These are phyloP conservation scores for Penicillium digitatum DNA, from an alignment of 2,329 filamentous ascomycete species.

Conservation along the genomic window DNA sequence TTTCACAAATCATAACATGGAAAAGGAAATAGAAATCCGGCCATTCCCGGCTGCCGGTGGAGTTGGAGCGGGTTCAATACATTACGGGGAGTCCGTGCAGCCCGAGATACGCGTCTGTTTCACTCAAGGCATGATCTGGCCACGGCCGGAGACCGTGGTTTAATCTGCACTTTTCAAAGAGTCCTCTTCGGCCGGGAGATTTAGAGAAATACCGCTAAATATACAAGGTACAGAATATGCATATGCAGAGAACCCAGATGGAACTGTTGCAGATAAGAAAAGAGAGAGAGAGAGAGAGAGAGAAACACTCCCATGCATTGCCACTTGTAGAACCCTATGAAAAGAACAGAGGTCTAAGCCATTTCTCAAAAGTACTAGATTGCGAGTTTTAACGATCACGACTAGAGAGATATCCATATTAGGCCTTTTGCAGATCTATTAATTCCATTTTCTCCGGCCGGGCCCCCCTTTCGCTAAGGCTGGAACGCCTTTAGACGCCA, in stretches of 20 bases:
- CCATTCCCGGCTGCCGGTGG: slow-evolving; percentile 25
- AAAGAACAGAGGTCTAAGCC: slow-evolving; percentile 1
- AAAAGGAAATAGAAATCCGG: slow-evolving; percentile 8
- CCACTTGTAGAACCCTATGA: background rate
- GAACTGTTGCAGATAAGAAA: slow-evolving; percentile 5
- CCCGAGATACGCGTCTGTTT: slow-evolving; percentile 37
- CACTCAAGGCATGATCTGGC: slow-evolving; percentile 18
- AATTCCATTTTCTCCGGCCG: slow-evolving; percentile 1
- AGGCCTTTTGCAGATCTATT: slow-evolving; percentile 19
- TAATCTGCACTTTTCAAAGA: background rate
- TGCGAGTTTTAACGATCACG: slow-evolving; percentile 10
- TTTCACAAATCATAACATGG: background rate
- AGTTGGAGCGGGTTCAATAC: slow-evolving; percentile 11
- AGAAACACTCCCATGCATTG: background rate
- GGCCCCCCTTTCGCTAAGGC: slow-evolving; percentile 2
- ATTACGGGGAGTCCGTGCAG: slow-evolving; percentile 30
- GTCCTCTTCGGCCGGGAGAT: slow-evolving; percentile 5
- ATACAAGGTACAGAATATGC: background rate
- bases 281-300: background rate
- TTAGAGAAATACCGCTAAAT: background rate
- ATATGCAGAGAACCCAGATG: slow-evolving; percentile 5
- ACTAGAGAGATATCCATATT: slow-evolving; percentile 11
- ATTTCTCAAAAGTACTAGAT: slow-evolving; percentile 11
- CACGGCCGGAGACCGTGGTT: slow-evolving; percentile 3
- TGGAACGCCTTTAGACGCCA: slow-evolving; percentile 13